Conservation (phyloP, 768 basidiomycete species). For the Filobasidium wieringae region DNA sequence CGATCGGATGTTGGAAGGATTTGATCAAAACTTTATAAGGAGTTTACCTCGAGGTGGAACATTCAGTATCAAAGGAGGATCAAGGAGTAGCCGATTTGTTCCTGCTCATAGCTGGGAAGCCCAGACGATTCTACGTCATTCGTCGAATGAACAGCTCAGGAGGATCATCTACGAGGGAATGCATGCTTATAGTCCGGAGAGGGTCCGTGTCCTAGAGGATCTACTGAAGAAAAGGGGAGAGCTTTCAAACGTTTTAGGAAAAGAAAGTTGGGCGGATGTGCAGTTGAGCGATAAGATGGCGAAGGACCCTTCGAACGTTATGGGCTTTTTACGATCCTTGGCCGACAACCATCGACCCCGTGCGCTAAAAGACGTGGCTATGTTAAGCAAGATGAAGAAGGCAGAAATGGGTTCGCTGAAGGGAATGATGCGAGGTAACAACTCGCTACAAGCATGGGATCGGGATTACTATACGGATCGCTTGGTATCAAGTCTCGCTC, state of each 20-base stretch:
- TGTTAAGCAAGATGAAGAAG: constrained; percentile 50
- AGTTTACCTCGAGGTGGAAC: constrained; percentile 18
- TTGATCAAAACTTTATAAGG: constrained; percentile 34
- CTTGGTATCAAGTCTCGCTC: constrained; percentile 32
- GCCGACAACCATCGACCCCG: constrained; percentile 67
- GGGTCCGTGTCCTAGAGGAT: constrained; percentile 63
- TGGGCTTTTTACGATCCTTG: constrained; percentile 68
- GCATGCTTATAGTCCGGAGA: constrained; percentile 55
- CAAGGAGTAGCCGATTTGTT: constrained; percentile 43
- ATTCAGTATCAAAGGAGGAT: background rate
- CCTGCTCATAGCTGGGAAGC: constrained; percentile 82
- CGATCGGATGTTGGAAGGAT: constrained; percentile 25
- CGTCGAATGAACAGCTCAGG: constrained; percentile 71
- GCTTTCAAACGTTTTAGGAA: constrained; percentile 71
- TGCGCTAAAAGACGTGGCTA: constrained; percentile 59
- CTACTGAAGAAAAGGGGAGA: constrained; percentile 67
- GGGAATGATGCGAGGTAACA: constrained; percentile 37
- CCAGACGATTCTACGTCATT: constrained; percentile 82
- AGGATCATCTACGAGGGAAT: constrained; percentile 69
- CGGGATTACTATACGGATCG: constrained; percentile 70
- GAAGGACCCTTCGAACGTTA: constrained; percentile 81
- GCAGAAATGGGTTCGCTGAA: background rate
- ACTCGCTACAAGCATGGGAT: constrained; percentile 82
- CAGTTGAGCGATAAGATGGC: constrained; percentile 93
- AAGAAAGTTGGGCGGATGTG: constrained; percentile 75